Percentiles rank a stretch among this genome's conserved stretches.
phyloP scores from a whole-genome alignment of 2,329 filamentous ascomycete species.

The Metarhizium brunneum region DNA sequence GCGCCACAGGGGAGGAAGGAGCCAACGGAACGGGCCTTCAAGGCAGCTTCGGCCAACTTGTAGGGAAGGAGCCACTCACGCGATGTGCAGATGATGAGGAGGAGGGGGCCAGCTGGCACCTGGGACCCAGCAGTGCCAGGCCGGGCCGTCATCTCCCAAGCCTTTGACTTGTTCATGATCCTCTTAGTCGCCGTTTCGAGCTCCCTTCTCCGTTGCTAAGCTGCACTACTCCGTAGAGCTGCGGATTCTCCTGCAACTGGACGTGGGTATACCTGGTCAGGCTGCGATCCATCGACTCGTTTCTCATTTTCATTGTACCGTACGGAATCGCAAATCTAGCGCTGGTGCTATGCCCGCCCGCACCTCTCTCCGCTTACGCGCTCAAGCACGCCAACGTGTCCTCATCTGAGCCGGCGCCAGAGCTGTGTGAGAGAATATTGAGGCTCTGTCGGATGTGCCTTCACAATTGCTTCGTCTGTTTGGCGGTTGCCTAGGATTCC shows the following conservation, averaged over 20 bases:
- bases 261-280: not conserved
- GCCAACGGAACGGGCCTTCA: not conserved
- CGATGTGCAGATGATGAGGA: not conserved
- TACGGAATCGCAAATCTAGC: not conserved
- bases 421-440: not conserved
- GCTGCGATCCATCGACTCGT: not conserved
- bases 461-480: not conserved
- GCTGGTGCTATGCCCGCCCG: not conserved
- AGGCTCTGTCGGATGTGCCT: not conserved
- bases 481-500: not conserved
- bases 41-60: not conserved
- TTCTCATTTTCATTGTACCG: not conserved
- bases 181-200: not conserved
- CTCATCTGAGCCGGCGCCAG: constrained; percentile 3
- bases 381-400: constrained; percentile 4
- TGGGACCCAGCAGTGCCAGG: not conserved
- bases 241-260: not conserved
- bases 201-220: not conserved
- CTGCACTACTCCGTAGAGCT: not conserved
- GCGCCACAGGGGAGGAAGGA: not conserved
- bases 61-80: not conserved
- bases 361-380: not conserved
- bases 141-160: not conserved
- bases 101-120: not conserved
- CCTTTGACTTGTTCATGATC: not conserved